Base-by-base conservation (phyloP, 306 rosid species). In the Sicyos baderoa region DNA sequence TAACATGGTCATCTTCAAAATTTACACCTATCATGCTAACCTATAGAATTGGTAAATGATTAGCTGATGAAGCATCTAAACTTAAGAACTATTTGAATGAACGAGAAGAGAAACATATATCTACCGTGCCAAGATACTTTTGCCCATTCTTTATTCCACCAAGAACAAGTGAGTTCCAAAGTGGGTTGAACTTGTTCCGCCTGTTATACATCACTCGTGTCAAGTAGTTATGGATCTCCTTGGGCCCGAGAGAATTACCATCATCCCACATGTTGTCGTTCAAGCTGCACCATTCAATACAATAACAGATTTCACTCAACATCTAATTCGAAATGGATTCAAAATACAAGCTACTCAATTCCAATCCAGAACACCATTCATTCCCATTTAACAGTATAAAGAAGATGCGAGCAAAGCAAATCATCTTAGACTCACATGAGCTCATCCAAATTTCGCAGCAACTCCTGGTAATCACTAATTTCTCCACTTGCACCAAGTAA, bases 401-500 rank as follows among this genome's bases (percentile, higher is more conserved):
- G 12, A 35, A 37, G 14, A 17, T 44, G 27, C 29, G 16, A 45
- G 27, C 29, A 35, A 13, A 18, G 49, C 17, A 70, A 54, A 70
- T 15, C 17, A 2, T 13, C 47, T 56, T 65, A 71, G 50, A 56
- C 86, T 87, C 77, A 89, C 98, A 87, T 84, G 52, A 92, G 96
- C 54, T 92, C 96, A 52, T 89, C 96, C 37, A 92, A 96, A 68
- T 82, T 77, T 51, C 81, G 85, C 51, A 88, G 55, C 48, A 91
- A 77, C 86, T 91, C 93, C 84, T 91, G 99, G 76, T 89, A 93
- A 54, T 93, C 99, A 80, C 99, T 93, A 60, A 93, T 79, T 84
- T 93, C 99, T 68, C 99, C 99, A 44, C 94, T 93, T 59, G 90
- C 99, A 35, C 97, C 96, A 14, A 93, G 87, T 68, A 93, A 89